Base-by-base conservation (phyloP, 805 yeast species). In the Saccharomycopsis vini region DNA sequence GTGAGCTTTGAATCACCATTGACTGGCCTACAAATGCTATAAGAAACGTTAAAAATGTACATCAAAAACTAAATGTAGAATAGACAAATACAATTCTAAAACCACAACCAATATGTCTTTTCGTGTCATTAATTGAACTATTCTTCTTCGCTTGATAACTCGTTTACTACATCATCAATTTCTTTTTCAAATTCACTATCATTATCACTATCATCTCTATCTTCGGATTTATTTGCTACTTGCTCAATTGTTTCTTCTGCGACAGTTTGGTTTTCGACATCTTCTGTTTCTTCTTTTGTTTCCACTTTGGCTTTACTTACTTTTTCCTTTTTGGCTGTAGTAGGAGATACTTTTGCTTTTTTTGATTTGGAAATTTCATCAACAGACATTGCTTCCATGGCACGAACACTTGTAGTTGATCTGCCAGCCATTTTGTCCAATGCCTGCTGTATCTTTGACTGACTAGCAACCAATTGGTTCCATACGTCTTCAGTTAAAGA, bases 401-500 rank as follows among this genome's bases (percentile, higher is more conserved):
- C 22, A 16, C 22, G 29, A 18, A 15, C 15, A 39, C 37, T 32
- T 30, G 30, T 13, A 5, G n/a, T 19, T 21, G 23, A 5, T 36
- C 51, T 35, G n/a, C 51, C 51, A 10, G 49, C 51, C 28, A 48
- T 19, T 28, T 39, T 42, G 36, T 48, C 49, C 24, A 48, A 40
- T 9, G 44, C 43, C 5, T 32, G 23, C 16, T 45, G 44, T 31
- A 45, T 45, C 30, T 45, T 40, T 16, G 20, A 19, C 18, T 40
- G 45, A 26, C 37, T 40, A 4, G 67, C 74, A 43, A 77, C 53
- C 32, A 79, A 60, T 33, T 58, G 59, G 16, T 57, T 57, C 79
- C 85, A 81, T 19, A 69, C 68, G 3, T 70, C 81, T 50, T 66
- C 71, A 1, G 80, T 74, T 21, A 79, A 57, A 1, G 84, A 67